Evolutionary conservation across 176 grass and related monocot genomes (phyloP).

Genomic region (Olyra latifolia): DNA sequence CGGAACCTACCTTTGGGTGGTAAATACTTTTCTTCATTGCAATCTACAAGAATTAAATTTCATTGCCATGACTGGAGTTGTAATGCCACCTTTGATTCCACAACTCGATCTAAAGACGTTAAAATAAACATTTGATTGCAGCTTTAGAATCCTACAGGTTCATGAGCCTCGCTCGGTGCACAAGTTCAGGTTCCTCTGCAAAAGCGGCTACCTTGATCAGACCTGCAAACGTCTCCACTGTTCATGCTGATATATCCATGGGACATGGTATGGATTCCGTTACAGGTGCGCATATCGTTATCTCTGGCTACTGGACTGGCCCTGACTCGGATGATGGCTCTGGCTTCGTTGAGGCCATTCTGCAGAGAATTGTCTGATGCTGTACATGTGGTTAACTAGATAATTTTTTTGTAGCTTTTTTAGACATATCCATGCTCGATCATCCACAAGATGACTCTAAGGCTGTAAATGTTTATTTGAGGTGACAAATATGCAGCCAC

Average conservation of each 20-base stretch:
- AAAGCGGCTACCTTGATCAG: background rate
- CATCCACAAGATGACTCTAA: background rate
- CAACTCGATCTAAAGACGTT: background rate
- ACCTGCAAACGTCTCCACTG: background rate
- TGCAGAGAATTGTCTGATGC: conserved; percentile 35
- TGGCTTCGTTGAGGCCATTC: conserved; percentile 49
- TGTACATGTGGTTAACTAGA: background rate
- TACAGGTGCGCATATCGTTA: background rate
- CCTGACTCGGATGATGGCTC: conserved; percentile 60
- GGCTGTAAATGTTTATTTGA: background rate
- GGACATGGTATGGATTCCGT: background rate
- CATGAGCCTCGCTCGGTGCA: background rate
- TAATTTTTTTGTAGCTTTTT: background rate
- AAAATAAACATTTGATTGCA: conserved; percentile 1
- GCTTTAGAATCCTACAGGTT: background rate
- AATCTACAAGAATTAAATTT: background rate
- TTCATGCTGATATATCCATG: background rate
- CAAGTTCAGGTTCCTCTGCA: background rate
- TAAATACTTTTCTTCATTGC: background rate
- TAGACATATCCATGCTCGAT: background rate
- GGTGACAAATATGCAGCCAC: background rate
- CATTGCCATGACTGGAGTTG: background rate
- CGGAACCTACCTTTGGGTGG: background rate
- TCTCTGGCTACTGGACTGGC: conserved; percentile 61
- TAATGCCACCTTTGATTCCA: background rate